Conservation (phyloP, 345 rosid genomes). For the Reutealis trisperma region DNA sequence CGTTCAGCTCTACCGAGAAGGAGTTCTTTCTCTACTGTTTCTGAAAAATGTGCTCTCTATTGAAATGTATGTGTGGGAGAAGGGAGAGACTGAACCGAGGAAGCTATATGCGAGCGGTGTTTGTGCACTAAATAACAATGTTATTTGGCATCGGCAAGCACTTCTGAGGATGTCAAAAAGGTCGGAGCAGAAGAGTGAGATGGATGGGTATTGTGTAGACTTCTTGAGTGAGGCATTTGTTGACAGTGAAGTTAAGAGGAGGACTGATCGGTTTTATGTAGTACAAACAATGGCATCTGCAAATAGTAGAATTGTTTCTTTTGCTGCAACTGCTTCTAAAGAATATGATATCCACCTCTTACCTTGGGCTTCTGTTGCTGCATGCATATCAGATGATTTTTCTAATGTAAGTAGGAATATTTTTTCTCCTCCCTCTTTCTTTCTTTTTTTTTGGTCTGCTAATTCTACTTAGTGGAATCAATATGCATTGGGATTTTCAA, state of each 20-base stretch:
- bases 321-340: constrained; percentile 80
- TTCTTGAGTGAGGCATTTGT: constrained; percentile 60
- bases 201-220: constrained; percentile 72
- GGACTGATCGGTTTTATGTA: constrained; percentile 61
- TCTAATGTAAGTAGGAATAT: constrained; percentile 50
- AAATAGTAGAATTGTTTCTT: constrained; percentile 69
- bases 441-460: not conserved
- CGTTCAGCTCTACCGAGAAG: constrained; percentile 74
- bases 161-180: constrained; percentile 66
- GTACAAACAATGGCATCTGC: constrained; percentile 86
- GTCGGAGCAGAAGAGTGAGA: constrained; percentile 34
- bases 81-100: constrained; percentile 63
- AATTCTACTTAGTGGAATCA: not conserved
- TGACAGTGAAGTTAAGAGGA: constrained; percentile 50
- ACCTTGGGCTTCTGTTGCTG: constrained; percentile 97
- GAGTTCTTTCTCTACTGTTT: constrained; percentile 73
- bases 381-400: constrained; percentile 68
- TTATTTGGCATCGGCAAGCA: constrained; percentile 67
- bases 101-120: constrained; percentile 68
- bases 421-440: not conserved
- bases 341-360: constrained; percentile 89
- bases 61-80: constrained; percentile 85
- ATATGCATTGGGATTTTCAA: not conserved
- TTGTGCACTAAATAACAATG: constrained; percentile 47
- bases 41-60: constrained; percentile 69